Conservation (phyloP, 2,329 filamentous ascomycete genomes). For the Botryotinia convoluta region DNA sequence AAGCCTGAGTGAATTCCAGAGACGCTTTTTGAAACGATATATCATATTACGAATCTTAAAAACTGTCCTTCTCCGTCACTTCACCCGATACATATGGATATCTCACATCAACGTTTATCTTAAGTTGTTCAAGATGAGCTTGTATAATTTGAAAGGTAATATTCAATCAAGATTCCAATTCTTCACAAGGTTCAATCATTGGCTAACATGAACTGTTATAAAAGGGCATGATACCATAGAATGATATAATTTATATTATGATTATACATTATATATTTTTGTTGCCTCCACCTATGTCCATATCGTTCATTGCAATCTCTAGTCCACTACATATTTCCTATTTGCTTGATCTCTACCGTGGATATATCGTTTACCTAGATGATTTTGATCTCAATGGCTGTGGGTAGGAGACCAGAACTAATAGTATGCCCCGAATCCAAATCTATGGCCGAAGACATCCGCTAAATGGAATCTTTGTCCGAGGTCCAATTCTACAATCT, state of each 20-base stretch:
- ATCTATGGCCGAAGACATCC: background rate
- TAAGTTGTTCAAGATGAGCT: background rate
- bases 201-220: background rate
- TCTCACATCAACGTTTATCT: background rate
- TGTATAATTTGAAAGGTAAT: background rate
- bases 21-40: background rate
- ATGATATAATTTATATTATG: background rate
- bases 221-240: background rate
- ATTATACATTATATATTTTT: background rate
- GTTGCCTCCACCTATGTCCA: background rate
- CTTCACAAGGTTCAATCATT: background rate
- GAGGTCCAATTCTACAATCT: background rate
- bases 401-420: background rate
- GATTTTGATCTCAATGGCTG: background rate
- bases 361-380: background rate
- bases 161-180: background rate
- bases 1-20: background rate
- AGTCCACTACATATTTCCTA: background rate
- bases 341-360: background rate
- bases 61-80: background rate
- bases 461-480: background rate
- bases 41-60: background rate
- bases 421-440: too few species aligned
- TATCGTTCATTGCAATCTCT: background rate
- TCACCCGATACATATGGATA: background rate